Evolutionary conservation across 352 stramenopile species (phyloP), one percentile per base, ranked within the genome.

Genomic region (Phytophthora vignae): DNA sequence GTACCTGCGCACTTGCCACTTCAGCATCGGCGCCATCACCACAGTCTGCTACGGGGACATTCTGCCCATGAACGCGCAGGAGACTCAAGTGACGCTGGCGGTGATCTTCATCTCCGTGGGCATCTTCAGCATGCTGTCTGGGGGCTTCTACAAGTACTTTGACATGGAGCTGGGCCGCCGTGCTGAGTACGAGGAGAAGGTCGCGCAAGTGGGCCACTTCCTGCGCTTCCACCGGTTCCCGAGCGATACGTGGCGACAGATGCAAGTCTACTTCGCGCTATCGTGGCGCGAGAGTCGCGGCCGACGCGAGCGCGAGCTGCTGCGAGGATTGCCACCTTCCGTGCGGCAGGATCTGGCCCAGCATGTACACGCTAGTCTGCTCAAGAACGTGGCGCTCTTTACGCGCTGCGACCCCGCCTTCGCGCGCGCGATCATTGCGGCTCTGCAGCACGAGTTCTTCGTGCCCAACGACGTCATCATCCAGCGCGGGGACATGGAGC

Each of bases 401-500:
- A 81, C 75, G 3, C 77, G 56, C 4, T 91, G 82, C 19, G 87
- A 93, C 44, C 71, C 84, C 27, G 75, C 73, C 0, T 95, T 95
- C 53, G 79, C 77, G 19, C 82, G 81, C 5, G 83, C 85, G 0
- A 76, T 93, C 14, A 78, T 92, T 42, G 69, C 84, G 8, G 79
- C 85, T 17, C 81, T 94, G n/a, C 73, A 92, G 55, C 84, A 85
- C 46, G 87, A 94, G 55, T 81, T 92, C 27, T 94, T 87, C 33
- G 87, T 93, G 27, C 79, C 81, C 17, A 90, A 92, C 50, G 85
- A 94, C 36, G 76, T 92, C 10, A 92, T 94, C 69, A 94, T 93
- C 60, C 73, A 81, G 22, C 76, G 87, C 27, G 87, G 84, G 0
- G 83, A 92, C 62, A 78, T 75, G 10, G 82, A 78, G 33, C 74